Percentiles rank a stretch among this genome's conserved stretches.
phyloP scores from a whole-genome alignment of 306 rosid species.

The Fagus sylvatica region DNA sequence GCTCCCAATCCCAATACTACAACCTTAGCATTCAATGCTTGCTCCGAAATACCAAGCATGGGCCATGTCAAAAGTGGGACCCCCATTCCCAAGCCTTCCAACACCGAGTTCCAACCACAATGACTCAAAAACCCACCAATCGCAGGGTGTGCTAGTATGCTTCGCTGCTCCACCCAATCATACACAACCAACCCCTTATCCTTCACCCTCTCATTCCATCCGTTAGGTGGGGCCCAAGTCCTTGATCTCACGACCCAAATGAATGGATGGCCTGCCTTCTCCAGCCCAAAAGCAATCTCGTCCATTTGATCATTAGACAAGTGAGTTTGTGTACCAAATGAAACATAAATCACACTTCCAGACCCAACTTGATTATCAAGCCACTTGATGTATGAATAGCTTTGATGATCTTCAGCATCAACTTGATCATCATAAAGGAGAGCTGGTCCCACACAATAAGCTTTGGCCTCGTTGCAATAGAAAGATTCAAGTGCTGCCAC shows the following conservation, averaged over 20 bases:
- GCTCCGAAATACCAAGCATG: slow-evolving; percentile 23
- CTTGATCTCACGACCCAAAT: slow-evolving; percentile 26
- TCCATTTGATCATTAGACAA: slow-evolving; percentile 18
- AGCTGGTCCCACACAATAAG: slow-evolving; percentile 34
- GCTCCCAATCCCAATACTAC: slow-evolving; percentile 7
- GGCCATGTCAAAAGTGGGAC: slow-evolving; percentile 41
- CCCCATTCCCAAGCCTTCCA: slow-evolving; percentile 27
- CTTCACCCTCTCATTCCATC: neutral
- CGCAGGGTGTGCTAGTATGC: slow-evolving; percentile 16
- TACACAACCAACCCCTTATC: slow-evolving; percentile 21
- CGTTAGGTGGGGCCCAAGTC: slow-evolving; percentile 24
- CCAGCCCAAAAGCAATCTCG: slow-evolving; percentile 34
- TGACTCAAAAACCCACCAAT: slow-evolving; percentile 32
- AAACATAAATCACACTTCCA: slow-evolving; percentile 23
- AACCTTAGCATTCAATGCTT: slow-evolving; percentile 26
- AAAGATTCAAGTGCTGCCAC: slow-evolving; percentile 17
- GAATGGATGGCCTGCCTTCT: slow-evolving; percentile 7
- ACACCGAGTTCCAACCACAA: slow-evolving; percentile 36
- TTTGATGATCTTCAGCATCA: too few species aligned
- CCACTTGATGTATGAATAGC: slow-evolving; percentile 16
- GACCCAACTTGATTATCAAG: neutral
- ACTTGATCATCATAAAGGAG: neutral
- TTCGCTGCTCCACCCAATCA: slow-evolving; percentile 30
- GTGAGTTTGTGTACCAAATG: slow-evolving; percentile 23
- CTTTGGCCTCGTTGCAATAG: neutral